Percentiles rank a stretch among this genome's conserved stretches.
Conservation (phyloP, 164 flowering plant species). For the Pachysandra terminalis region DNA sequence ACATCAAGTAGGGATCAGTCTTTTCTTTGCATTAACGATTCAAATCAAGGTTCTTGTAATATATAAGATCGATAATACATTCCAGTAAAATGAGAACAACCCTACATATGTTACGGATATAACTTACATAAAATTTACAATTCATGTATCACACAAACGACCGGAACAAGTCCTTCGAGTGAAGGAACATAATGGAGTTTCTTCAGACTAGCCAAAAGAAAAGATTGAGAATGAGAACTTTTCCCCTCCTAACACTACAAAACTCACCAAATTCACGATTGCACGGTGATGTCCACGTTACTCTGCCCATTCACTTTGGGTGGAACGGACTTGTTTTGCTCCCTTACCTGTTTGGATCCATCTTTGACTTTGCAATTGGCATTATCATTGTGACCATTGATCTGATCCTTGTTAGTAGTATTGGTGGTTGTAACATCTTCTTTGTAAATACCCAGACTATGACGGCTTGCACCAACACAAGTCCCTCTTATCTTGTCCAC, state of each 20-base stretch:
- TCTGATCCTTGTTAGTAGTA: constrained; percentile 21
- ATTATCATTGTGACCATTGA: constrained; percentile 18
- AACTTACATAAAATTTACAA: constrained; percentile 42
- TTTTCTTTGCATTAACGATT: no score
- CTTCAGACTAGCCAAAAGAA: constrained; percentile 10
- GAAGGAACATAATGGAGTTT: constrained; percentile 24
- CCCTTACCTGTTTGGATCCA: constrained; percentile 29
- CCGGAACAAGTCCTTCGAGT: constrained; percentile 28
- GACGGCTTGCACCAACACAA: constrained; percentile 40
- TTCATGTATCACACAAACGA: constrained; percentile 33
- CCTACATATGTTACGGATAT: constrained; percentile 22
- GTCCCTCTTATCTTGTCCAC: constrained; percentile 31
- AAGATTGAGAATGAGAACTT: constrained; percentile 10
- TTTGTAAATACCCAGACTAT: constrained; percentile 49
- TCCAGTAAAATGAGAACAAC: constrained; percentile 17
- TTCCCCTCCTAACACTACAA: constrained; percentile 11
- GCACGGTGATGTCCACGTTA: constrained; percentile 39
- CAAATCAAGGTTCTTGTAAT: not conserved
- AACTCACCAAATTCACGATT: constrained; percentile 38
- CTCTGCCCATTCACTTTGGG: constrained; percentile 27
- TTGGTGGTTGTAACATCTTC: constrained; percentile 21
- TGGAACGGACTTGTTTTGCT: constrained; percentile 25
- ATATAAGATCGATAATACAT: not conserved
- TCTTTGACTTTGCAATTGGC: constrained; percentile 30
- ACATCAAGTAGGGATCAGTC: not conserved